Evolutionary conservation across 768 basidiomycete genomes (phyloP).

Genomic region (Leccinum uliginosum): DNA sequence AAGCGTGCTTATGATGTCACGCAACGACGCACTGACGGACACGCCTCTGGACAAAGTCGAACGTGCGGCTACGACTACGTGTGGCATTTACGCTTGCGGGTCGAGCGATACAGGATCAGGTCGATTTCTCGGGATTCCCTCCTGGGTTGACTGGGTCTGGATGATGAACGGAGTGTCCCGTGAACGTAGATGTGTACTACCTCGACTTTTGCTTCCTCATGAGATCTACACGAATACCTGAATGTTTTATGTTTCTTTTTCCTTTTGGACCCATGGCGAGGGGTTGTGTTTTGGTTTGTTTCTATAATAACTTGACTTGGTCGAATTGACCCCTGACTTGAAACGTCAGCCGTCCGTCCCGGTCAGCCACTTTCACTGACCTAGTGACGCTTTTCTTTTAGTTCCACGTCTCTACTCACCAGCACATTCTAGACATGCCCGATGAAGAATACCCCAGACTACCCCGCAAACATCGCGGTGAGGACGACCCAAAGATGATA

Average conservation of each 20-base stretch:
- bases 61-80: slow-evolving; percentile 78
- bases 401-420: background rate
- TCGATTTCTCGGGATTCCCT: slow-evolving; percentile 91
- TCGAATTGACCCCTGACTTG: slow-evolving; percentile 16
- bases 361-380: slow-evolving; percentile 20
- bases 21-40: slow-evolving; percentile 5
- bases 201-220: slow-evolving; percentile 9
- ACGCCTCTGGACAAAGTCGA: slow-evolving; percentile 47
- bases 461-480: slow-evolving; percentile 26
- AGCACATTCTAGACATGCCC: slow-evolving; percentile 24
- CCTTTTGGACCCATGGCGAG: background rate
- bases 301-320: slow-evolving; percentile 2
- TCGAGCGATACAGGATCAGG: slow-evolving; percentile 79
- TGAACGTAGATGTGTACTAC: slow-evolving; percentile 15
- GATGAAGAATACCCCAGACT: slow-evolving; percentile 28
- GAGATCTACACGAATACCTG: slow-evolving; percentile 20
- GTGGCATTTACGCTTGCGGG: slow-evolving; percentile 74
- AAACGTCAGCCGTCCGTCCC: slow-evolving; percentile 9
- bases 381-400: background rate
- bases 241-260: background rate
- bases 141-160: slow-evolving; percentile 55
- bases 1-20: slow-evolving; percentile 26
- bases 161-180: slow-evolving; percentile 12
- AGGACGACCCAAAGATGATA: slow-evolving; percentile 59
- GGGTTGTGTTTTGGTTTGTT: slow-evolving; percentile 7